Conservation (phyloP, 2,329 filamentous ascomycete species). For the Alternaria alternata region DNA sequence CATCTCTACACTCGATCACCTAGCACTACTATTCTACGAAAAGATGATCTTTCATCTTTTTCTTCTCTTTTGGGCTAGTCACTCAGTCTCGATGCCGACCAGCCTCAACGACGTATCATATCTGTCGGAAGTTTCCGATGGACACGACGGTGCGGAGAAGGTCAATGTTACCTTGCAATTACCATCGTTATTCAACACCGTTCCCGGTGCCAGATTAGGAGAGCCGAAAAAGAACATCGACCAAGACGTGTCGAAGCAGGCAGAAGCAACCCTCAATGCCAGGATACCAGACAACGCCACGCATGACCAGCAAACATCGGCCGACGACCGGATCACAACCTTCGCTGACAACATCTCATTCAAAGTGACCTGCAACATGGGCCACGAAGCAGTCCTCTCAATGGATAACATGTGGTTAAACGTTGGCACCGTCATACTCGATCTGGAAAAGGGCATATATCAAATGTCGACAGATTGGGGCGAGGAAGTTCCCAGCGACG, state of each 20-base stretch:
- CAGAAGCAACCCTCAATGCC: not conserved
- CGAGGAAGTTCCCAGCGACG: not conserved
- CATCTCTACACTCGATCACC: not conserved
- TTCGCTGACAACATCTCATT: not conserved
- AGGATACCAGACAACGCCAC: not conserved
- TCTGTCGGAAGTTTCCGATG: not conserved
- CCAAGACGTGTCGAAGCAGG: too few species aligned
- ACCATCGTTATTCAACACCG: not conserved
- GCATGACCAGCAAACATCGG: not conserved
- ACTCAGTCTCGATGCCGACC: not conserved
- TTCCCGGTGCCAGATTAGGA: too few species aligned
- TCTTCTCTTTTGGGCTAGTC: not conserved
- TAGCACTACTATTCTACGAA: not conserved
- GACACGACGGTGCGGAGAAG: not conserved
- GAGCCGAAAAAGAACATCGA: too few species aligned
- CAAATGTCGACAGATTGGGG: not conserved
- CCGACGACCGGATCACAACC: not conserved
- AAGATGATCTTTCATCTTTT: not conserved
- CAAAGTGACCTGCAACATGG: not conserved
- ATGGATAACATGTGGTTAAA: not conserved
- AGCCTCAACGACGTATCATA: not conserved
- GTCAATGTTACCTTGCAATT: not conserved
- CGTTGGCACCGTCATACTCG: not conserved
- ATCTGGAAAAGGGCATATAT: not conserved
- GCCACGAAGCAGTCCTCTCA: not conserved